Conservation (phyloP, 371 early-diverging fungal genomes). For the Amoeboaphelidium protococcarum region DNA sequence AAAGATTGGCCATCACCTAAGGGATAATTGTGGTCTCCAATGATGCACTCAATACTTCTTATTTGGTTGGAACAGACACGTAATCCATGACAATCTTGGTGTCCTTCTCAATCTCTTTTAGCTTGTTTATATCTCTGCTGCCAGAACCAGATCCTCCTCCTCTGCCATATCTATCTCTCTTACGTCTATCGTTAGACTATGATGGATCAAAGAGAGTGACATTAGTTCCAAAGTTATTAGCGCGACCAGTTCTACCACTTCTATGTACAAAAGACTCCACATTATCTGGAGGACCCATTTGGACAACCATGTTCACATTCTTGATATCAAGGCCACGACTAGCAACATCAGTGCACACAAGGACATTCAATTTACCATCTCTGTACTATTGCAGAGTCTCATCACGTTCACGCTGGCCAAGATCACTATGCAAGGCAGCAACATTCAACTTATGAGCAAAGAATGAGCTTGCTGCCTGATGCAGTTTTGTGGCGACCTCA, state of each 20-base stretch:
- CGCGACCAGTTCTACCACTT: constrained; percentile 90
- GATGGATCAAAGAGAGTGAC: constrained; percentile 77
- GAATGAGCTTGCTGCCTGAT: no score
- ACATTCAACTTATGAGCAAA: no score
- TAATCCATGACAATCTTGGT: no score
- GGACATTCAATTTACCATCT: constrained; percentile 44
- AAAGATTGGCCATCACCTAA: no score
- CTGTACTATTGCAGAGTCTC: constrained; percentile 61
- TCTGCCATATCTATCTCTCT: no score
- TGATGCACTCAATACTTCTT: no score
- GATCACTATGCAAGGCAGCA: not conserved
- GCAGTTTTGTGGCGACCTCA: no score
- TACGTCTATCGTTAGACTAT: not conserved
- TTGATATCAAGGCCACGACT: constrained; percentile 58
- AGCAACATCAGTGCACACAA: constrained; percentile 81
- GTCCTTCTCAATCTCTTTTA: no score
- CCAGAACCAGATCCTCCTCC: no score
- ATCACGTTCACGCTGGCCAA: constrained; percentile 13
- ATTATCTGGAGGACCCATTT: constrained; percentile 1
- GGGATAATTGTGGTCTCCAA: no score
- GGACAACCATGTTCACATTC: constrained; percentile 10
- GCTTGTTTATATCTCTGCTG: no score
- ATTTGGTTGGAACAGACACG: no score
- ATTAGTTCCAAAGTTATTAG: constrained; percentile 65
- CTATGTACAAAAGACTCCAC: constrained; percentile 73